phyloP scores from a whole-genome alignment of 805 yeast species.

The Yamadazyma sp. region DNA sequence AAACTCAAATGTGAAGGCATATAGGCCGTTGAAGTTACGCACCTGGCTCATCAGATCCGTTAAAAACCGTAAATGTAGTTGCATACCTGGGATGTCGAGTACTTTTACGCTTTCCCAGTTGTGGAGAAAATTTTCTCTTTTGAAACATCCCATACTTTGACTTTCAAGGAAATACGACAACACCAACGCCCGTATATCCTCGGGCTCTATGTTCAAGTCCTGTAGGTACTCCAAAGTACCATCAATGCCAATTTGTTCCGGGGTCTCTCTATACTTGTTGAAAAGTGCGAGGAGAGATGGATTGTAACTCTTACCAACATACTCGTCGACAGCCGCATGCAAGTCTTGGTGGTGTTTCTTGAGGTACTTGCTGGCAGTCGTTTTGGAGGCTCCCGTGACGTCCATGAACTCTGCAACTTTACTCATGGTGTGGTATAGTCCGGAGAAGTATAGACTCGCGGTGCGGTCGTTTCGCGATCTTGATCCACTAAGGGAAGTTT shows the following conservation, averaged over 20 bases:
- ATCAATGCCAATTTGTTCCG: conserved; percentile 61
- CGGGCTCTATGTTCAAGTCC: conserved; percentile 71
- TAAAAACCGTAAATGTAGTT: conserved; percentile 17
- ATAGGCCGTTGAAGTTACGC: conserved; percentile 54
- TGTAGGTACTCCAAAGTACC: conserved; percentile 71
- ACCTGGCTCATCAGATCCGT: conserved; percentile 13
- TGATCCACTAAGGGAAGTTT: no score
- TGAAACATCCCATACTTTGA: conserved; percentile 65
- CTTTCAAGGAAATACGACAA: conserved; percentile 68
- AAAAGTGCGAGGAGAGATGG: conserved; percentile 30
- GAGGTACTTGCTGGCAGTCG: conserved; percentile 39
- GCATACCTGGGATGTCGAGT: conserved; percentile 49
- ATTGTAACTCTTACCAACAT: conserved; percentile 18
- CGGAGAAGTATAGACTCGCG: no score
- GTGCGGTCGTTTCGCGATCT: no score
- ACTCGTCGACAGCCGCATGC: conserved; percentile 31
- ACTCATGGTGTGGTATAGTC: no score
- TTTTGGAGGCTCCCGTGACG: conserved; percentile 37
- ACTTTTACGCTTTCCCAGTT: conserved; percentile 52
- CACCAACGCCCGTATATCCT: conserved; percentile 68
- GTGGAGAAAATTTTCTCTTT: conserved; percentile 46
- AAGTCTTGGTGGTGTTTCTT: conserved; percentile 30
- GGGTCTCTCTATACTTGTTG: conserved; percentile 31
- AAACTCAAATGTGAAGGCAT: conserved; percentile 69
- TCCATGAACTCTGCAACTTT: conserved; percentile 29